These are phyloP conservation scores for rapeseed (Brassica napus) DNA, from an alignment of 345 rosid species.

Conservation along the genomic window Da-Ae NC_063438.1:26737001-26737500, in stretches of 20 bases:
- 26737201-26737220: slow-evolving; percentile 16
- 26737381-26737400: slow-evolving; percentile 18
- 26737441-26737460: slow-evolving; percentile 27
- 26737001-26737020: slow-evolving; percentile 43
- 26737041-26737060: rapidly evolving
- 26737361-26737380: not conserved
- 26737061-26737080: not conserved
- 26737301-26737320: slow-evolving; percentile 30
- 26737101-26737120: not conserved
- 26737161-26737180: too few relatives aligned
- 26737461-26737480: slow-evolving; percentile 36
- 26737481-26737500: slow-evolving; percentile 34
- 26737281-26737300: slow-evolving; percentile 32
- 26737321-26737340: slow-evolving; percentile 38
- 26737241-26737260: not conserved
- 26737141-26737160: too few relatives aligned
- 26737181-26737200: not conserved
- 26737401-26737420: slow-evolving; percentile 25
- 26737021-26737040: rapidly evolving
- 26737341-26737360: not conserved
- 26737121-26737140: not conserved
- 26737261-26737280: slow-evolving; percentile 7
- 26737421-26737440: slow-evolving; percentile 19
- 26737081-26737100: not conserved
- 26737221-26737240: not conserved